Conservation (phyloP, 169 alveolate species). For the Cryptosporidium meleagridis region DNA sequence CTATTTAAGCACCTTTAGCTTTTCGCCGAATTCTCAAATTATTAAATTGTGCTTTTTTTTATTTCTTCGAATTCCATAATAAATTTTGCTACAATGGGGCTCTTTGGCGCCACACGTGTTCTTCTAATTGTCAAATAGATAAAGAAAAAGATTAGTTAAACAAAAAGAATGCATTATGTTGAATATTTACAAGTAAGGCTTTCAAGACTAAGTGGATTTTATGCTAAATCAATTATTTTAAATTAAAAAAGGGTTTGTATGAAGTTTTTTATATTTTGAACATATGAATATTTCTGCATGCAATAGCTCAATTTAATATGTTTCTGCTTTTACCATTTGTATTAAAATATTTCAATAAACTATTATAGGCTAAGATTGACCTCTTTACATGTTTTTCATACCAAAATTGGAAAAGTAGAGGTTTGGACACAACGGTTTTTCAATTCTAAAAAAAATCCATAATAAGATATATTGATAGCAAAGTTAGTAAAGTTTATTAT, state of each 20-base stretch:
- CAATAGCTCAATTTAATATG: no score
- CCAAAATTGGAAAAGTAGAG: not conserved
- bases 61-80: not conserved
- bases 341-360: no score
- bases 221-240: not conserved
- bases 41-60: no score
- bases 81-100: not conserved
- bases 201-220: not conserved
- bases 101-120: not conserved
- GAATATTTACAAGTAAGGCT: not conserved
- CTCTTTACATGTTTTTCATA: no score
- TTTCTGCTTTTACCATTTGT: no score
- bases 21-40: no score
- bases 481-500: not conserved
- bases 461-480: not conserved
- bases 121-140: not conserved
- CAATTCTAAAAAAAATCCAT: not conserved
- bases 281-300: not conserved
- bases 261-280: no score
- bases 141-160: no score
- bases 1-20: not conserved
- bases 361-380: no score
- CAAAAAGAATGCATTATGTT: no score
- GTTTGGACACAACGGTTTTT: not conserved
- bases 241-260: no score